Base-by-base conservation (phyloP, 768 basidiomycete genomes). In the Clavulina sp. region DNA sequence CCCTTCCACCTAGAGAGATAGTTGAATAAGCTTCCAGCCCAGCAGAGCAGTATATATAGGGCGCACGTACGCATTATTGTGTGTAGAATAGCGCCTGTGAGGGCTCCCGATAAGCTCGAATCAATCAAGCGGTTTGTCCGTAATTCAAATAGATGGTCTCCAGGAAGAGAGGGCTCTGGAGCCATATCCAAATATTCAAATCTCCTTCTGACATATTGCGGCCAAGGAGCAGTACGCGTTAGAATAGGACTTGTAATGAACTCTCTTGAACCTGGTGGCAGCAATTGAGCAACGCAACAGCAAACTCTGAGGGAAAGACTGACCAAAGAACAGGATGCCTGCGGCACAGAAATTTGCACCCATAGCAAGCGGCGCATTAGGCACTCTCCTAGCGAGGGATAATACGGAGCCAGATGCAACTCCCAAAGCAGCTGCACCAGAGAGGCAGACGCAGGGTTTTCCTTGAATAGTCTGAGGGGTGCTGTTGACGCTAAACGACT, bases 301-400 rank as follows among this genome's bases (percentile, higher is more conserved):
- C 24, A 46, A 48, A 19, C 29, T 34, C 19, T 43, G 29, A 4
- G 40, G 28, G 52, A n/a, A 1, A 6, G 29, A 68, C 80, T 50
- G 54, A 88, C 88, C 73, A 64, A 91, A 89, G 66, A 91, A 91
- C 0, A 78, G 73, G 5, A 76, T 70, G 4, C 82, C 78, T 6
- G 76, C 80, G 18, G 87, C 66, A 23, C 77, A 78, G 43, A 78
- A 77, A 60, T 89, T 89, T 52, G 86, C 75, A 33, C 77, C 73
- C 7, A 73, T 59, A 29, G 78, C 73, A 19, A 80, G 63, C 5
- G 72, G 59, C 3, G 68, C 69, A 66, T 67, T 9, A 38, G 71
- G 38, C 72, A 70, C 52, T 71, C 70, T 9, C 74, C 66, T 56
- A 66, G 70, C 28, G 74, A 56, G 33, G 78, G 61, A 29, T 68